phyloP scores from a whole-genome alignment of 306 rosid species.

The Dalbergia oliveri region DNA sequence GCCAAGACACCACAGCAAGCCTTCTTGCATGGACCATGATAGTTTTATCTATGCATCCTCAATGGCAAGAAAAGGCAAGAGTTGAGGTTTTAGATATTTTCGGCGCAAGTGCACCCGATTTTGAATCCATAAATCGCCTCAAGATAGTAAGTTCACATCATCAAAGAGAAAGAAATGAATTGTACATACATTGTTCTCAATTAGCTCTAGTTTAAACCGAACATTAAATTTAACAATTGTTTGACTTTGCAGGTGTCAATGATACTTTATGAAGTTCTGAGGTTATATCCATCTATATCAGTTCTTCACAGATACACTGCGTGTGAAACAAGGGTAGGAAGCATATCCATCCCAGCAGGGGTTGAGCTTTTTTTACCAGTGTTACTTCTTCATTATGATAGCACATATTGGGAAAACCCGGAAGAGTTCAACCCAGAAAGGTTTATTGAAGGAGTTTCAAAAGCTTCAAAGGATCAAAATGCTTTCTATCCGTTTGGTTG shows the following conservation, averaged over 20 bases:
- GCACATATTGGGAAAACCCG: constrained; percentile 52
- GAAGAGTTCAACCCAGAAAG: constrained; percentile 59
- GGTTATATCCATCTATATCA: constrained; percentile 43
- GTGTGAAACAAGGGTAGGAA: constrained; percentile 47
- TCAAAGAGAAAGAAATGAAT: neutral
- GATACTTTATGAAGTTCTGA: constrained; percentile 43
- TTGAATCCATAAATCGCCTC: constrained; percentile 48
- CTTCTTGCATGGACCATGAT: constrained; percentile 63
- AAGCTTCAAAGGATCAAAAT: constrained; percentile 48
- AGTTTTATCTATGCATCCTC: constrained; percentile 52
- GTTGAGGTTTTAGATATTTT: constrained; percentile 45
- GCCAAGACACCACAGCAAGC: constrained; percentile 61
- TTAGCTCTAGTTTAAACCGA: neutral
- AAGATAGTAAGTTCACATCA: constrained; percentile 43
- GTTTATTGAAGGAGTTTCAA: constrained; percentile 53
- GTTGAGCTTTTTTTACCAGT: constrained; percentile 34
- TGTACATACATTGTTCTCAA: too few relatives aligned
- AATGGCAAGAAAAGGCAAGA: constrained; percentile 67
- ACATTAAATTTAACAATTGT: neutral
- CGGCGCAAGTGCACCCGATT: constrained; percentile 42
- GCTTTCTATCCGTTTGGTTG: constrained; percentile 62
- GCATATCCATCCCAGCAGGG: constrained; percentile 52
- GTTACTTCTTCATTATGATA: constrained; percentile 52
- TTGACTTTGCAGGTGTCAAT: constrained; percentile 36
- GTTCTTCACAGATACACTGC: constrained; percentile 9